phyloP scores from a whole-genome alignment of 1,139 yeast species.

The Lodderomyces beijingensis region DNA sequence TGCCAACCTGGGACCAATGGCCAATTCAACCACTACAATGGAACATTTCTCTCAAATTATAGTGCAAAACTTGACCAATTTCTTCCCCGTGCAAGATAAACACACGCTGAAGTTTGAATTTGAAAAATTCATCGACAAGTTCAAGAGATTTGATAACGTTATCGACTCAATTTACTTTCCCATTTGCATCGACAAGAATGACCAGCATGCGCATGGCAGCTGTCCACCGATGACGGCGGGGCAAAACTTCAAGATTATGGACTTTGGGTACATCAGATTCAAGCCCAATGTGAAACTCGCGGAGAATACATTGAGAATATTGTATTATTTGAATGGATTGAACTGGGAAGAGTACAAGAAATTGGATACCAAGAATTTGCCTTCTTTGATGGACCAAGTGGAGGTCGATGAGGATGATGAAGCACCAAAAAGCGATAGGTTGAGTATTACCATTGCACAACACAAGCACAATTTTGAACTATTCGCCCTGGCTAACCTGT shows the following conservation, averaged over 20 bases:
- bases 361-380: constrained; percentile 13
- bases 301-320: constrained; percentile 24
- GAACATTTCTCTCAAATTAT: constrained; percentile 30
- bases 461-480: constrained; percentile 37
- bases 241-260: constrained; percentile 13
- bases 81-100: constrained; percentile 21
- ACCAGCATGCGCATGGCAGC: neutral
- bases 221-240: neutral
- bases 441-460: constrained; percentile 31
- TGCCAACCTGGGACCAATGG: too few relatives aligned
- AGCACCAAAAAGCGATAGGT: neutral
- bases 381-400: constrained; percentile 9
- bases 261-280: constrained; percentile 32
- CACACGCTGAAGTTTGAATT: constrained; percentile 10
- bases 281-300: constrained; percentile 17
- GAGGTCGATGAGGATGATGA: constrained; percentile 8
- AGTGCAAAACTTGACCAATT: constrained; percentile 39
- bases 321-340: constrained; percentile 29
- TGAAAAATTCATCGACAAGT: constrained; percentile 25
- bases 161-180: constrained; percentile 48
- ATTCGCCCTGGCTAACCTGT: constrained; percentile 13
- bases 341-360: constrained; percentile 23
- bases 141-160: constrained; percentile 30
- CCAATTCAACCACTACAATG: constrained; percentile 3
- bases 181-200: constrained; percentile 13